A percentile compares a stretch with the other conserved stretches of the same genome.
These are phyloP conservation scores for Chamaecyparis obtusa DNA, from an alignment of 75 land plant genomes.

Conservation along the genomic window DNA sequence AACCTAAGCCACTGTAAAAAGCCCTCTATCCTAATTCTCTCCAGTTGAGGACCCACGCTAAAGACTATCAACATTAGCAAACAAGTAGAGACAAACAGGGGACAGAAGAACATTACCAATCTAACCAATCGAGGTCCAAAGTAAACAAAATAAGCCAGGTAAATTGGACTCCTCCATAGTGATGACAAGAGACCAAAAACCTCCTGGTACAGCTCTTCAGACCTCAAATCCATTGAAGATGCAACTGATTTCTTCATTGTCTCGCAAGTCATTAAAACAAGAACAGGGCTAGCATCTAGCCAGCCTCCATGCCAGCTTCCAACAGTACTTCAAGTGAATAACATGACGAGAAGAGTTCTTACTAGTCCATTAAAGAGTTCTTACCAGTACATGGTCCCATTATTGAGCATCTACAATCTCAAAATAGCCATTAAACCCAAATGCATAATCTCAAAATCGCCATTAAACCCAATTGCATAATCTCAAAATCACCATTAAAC, in stretches of 20 bases:
- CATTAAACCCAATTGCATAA: neutral
- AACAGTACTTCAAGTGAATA: neutral
- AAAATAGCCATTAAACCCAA: too few species aligned
- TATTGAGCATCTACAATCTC: neutral
- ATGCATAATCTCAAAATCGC: neutral
- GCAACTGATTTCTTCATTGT: neutral
- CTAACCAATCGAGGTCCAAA: neutral
- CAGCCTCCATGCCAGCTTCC: neutral
- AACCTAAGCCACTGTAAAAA: conserved; percentile 4
- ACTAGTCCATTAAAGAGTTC: neutral
- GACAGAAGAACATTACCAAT: neutral
- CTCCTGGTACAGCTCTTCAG: neutral
- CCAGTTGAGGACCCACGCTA: conserved; percentile 12
- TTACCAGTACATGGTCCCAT: neutral
- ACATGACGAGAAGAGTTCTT: neutral
- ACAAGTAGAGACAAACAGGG: conserved; percentile 10
- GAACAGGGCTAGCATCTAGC: neutral
- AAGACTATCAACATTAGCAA: conserved; percentile 3
- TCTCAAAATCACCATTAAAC: neutral
- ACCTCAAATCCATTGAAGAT: neutral
- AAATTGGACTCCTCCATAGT: neutral
- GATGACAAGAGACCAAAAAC: neutral
- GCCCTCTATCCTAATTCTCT: conserved; percentile 7
- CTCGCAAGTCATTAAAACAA: neutral
- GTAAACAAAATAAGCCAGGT: conserved; percentile 6